phyloP scores from a whole-genome alignment of 345 rosid genomes.

The Linum lewisii region DNA sequence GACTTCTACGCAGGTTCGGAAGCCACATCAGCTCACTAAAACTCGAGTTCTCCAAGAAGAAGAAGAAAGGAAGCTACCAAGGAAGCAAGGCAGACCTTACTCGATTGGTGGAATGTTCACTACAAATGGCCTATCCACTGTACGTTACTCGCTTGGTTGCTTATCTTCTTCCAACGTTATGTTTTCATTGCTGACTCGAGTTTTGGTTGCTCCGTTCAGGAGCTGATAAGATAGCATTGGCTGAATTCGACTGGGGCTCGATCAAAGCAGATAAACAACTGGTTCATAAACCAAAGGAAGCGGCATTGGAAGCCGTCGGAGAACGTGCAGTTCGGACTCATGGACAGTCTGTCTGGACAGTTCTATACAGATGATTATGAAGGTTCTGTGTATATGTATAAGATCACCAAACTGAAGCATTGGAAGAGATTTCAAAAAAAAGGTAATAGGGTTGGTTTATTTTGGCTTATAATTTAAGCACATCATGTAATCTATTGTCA shows the following conservation, averaged over 20 bases:
- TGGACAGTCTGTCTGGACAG: conserved; percentile 21
- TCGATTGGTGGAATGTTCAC: conserved; percentile 28
- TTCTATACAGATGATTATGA: conserved; percentile 16
- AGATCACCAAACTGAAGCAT: background rate
- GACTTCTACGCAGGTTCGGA: conserved; percentile 22
- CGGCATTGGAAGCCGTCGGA: conserved; percentile 29
- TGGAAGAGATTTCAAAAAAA: background rate
- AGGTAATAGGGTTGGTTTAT: background rate
- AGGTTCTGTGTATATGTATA: conserved; percentile 7
- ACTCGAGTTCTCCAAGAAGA: conserved; percentile 26
- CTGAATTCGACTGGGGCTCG: conserved; percentile 27
- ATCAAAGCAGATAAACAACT: conserved; percentile 30
- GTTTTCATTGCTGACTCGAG: background rate
- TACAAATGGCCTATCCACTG: conserved; percentile 30
- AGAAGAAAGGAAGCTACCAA: conserved; percentile 27
- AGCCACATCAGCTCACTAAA: conserved; percentile 22
- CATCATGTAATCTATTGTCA: too few relatives aligned
- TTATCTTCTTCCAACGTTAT: background rate
- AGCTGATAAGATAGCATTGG: conserved; percentile 25
- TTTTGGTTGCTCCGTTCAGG: conserved; percentile 11
- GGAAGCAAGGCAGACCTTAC: conserved; percentile 25
- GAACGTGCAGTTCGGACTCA: conserved; percentile 18
- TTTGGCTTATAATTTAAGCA: too few relatives aligned
- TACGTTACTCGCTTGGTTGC: conserved; percentile 15
- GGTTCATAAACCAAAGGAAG: conserved; percentile 29